Conservation (phyloP, 2,329 filamentous ascomycete genomes). For the Lachnellula hyalina region DNA sequence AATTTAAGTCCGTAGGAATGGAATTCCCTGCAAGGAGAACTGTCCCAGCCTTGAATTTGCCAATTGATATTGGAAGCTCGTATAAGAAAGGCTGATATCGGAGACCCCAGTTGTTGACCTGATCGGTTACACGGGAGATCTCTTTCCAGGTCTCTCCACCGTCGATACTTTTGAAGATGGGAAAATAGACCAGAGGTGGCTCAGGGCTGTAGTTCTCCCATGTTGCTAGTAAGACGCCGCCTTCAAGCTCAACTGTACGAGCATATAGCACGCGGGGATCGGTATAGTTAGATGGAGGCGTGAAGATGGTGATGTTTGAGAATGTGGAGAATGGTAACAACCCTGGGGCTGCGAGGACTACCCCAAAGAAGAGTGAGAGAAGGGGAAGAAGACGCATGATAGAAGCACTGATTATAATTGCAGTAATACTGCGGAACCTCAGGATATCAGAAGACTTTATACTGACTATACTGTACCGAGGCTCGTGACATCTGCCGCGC, state of each 20-base stretch:
- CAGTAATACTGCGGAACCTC: background rate
- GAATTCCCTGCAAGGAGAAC: constrained; percentile 48
- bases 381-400: constrained; percentile 22
- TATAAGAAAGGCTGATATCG: constrained; percentile 67
- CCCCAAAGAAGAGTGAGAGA: constrained; percentile 16
- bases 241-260: constrained; percentile 31
- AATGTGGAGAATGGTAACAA: constrained; percentile 24
- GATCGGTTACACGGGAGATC: constrained; percentile 57
- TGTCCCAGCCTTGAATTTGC: constrained; percentile 55
- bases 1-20: constrained; percentile 47
- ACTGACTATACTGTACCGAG: background rate
- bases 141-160: constrained; percentile 56
- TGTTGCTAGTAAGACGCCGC: constrained; percentile 44
- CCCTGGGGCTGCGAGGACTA: constrained; percentile 15
- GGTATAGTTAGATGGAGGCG: constrained; percentile 25
- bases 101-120: constrained; percentile 58
- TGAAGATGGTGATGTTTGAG: constrained; percentile 26
- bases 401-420: background rate
- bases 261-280: constrained; percentile 31
- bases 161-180: constrained; percentile 49
- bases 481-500: background rate
- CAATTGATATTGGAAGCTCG: constrained; percentile 53
- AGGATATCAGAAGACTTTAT: constrained; percentile 2
- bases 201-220: constrained; percentile 54
- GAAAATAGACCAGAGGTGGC: constrained; percentile 46